Percentiles rank a stretch among this genome's conserved stretches.
Evolutionary conservation across 768 basidiomycete genomes (phyloP).

Genomic region (Serendipita sp.): DNA sequence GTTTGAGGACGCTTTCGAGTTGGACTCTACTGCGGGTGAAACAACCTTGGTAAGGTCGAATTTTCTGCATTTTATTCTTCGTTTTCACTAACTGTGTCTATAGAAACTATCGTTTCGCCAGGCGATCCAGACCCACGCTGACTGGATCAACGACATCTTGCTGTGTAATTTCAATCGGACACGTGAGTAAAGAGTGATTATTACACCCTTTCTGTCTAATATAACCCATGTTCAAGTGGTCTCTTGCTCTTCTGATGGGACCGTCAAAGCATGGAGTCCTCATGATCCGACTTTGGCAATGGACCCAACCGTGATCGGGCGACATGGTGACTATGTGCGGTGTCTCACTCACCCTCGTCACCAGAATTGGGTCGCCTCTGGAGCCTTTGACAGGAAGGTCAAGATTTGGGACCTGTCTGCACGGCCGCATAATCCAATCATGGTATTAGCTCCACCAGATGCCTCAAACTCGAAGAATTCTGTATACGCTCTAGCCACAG

Average conservation of each 20-base stretch:
- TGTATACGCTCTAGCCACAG: slow-evolving; percentile 62
- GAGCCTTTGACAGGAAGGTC: slow-evolving; percentile 86
- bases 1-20: slow-evolving; percentile 66
- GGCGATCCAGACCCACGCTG: slow-evolving; percentile 73
- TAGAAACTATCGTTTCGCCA: slow-evolving; percentile 56
- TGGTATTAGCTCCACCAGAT: slow-evolving; percentile 54
- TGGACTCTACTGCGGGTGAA: slow-evolving; percentile 27
- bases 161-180: slow-evolving; percentile 88
- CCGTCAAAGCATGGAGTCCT: slow-evolving; percentile 85
- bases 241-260: slow-evolving; percentile 90
- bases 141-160: slow-evolving; percentile 93
- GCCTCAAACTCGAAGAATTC: slow-evolving; percentile 43
- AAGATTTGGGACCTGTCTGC: slow-evolving; percentile 81
- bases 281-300: slow-evolving; percentile 37
- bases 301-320: slow-evolving; percentile 53
- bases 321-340: slow-evolving; percentile 74
- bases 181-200: slow-evolving; percentile 24
- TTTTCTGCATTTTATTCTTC: background rate
- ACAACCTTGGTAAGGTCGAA: background rate
- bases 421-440: slow-evolving; percentile 30
- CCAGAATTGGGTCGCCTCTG: slow-evolving; percentile 79
- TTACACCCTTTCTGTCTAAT: slow-evolving; percentile 4
- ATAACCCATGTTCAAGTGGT: slow-evolving; percentile 36
- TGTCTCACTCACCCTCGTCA: slow-evolving; percentile 55
- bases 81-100: slow-evolving; percentile 2